Base-by-base conservation (phyloP, 2,329 filamentous ascomycete species). In the Colletotrichum gloeosporioides region DNA sequence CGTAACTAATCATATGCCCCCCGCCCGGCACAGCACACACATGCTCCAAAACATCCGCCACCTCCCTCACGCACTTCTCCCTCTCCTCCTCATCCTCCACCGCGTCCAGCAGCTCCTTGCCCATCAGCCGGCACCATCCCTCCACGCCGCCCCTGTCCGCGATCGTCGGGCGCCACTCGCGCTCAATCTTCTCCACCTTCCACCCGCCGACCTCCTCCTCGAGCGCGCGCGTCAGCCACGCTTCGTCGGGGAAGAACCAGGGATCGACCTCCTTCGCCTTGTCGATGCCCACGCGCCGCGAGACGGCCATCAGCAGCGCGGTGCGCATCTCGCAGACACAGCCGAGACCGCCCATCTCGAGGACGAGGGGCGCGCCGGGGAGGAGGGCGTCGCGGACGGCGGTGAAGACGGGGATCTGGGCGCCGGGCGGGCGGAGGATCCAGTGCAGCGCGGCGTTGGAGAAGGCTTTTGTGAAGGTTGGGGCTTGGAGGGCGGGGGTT, bases 271-370 rank as follows among this genome's bases (percentile, higher is more conserved):
- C 87, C 25, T 85, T 77, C 0, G 90, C 90, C 12, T 84, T 83
- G n/a, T 85, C 80, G 3, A 93, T 78, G 0, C 90, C 86, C 1
- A 92, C 81, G 1, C 90, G 89, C 2, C 89, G 86, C 18, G 87
- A 82, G 2, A 93, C 85, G 3, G 89, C 89, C 18, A 87, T 85
- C 6, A 92, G 83, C 9, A 94, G 84, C 3, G 91, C 91, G 1
- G 90, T 86, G 32, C 90, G 88, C 78, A 93, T 89, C 83, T 95
- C 93, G 2, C 87, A 85, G 1, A 94, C 88, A 82, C 95, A 95
- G 25, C 93, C 94, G 66, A 92, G 88, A 0, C 93, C 93, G 69
- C 94, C 93, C 91, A 93, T 93, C 83, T 95, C 93, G 79, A 95
- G 94, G 12, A 90, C 89, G 75, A 95, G 92, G 0, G 79, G 80